Conservation (phyloP, 2,329 filamentous ascomycete species). For the Taxawa tesnikishii region DNA sequence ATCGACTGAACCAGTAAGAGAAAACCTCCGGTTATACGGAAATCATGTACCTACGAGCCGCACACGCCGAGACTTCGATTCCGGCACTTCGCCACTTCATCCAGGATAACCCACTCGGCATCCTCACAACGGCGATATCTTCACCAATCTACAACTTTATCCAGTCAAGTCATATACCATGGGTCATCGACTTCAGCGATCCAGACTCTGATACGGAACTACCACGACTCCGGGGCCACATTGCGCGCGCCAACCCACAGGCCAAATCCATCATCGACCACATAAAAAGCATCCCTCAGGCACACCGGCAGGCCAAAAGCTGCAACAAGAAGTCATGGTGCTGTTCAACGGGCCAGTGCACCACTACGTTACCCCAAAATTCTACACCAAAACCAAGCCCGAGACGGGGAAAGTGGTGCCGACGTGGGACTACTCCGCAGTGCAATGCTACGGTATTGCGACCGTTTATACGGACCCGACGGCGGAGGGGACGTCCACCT, state of each 20-base stretch:
- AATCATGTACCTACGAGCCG: constrained; percentile 46
- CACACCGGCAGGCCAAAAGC: constrained; percentile 15
- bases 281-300: too few relatives aligned
- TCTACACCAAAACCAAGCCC: constrained; percentile 55
- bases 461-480: constrained; percentile 41
- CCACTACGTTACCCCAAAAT: constrained; percentile 57
- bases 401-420: constrained; percentile 53
- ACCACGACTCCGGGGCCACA: constrained; percentile 44
- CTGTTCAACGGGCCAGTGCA: constrained; percentile 48
- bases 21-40: too few relatives aligned
- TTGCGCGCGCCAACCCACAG: constrained; percentile 53
- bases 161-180: constrained; percentile 50
- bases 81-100: constrained; percentile 46
- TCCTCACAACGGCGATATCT: constrained; percentile 49
- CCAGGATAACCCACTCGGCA: constrained; percentile 46
- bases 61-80: constrained; percentile 40
- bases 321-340: constrained; percentile 45
- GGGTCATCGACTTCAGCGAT: constrained; percentile 44
- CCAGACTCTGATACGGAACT: constrained; percentile 32
- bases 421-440: constrained; percentile 59
- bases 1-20: too few relatives aligned
- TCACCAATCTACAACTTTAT: constrained; percentile 38
- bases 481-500: constrained; percentile 31
- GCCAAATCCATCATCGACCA: constrained; percentile 45
- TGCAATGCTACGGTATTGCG: constrained; percentile 49